These are phyloP conservation scores for Coprinopsis cinerea DNA, from an alignment of 768 basidiomycete species.

Conservation along the genomic window DNA sequence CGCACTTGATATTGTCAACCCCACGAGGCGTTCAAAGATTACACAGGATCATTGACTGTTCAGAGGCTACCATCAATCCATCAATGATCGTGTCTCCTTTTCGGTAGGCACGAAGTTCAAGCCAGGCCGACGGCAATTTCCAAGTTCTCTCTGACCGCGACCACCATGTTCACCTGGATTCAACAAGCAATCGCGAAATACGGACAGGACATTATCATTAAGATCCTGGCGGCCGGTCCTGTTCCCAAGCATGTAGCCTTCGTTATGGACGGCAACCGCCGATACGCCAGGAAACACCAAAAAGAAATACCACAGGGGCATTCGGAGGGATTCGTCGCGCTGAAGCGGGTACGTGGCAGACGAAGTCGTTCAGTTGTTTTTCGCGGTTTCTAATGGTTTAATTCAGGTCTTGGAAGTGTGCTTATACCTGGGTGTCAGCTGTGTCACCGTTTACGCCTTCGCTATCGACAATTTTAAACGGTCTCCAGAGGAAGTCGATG, in stretches of 20 bases:
- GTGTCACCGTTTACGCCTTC: conserved; percentile 96
- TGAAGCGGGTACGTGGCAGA: conserved; percentile 59
- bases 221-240: conserved; percentile 73
- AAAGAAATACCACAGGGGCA: conserved; percentile 76
- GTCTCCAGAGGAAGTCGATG: conserved; percentile 76
- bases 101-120: too few relatives aligned
- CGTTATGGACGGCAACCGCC: conserved; percentile 95
- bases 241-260: conserved; percentile 89
- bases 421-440: conserved; percentile 67
- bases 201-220: conserved; percentile 47
- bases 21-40: too few relatives aligned
- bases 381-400: too few relatives aligned
- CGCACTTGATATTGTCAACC: too few relatives aligned
- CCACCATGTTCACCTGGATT: too few relatives aligned
- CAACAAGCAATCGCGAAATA: too few relatives aligned
- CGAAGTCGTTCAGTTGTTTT: background rate
- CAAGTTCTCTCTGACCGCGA: too few relatives aligned
- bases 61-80: too few relatives aligned
- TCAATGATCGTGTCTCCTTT: too few relatives aligned
- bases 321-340: conserved; percentile 71
- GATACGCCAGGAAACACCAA: conserved; percentile 72
- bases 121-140: too few relatives aligned
- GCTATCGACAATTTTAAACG: conserved; percentile 96
- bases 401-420: conserved; percentile 86
- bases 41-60: too few relatives aligned